These are phyloP conservation scores for Fraxinus baroniana DNA, from an alignment of 305 asterid genomes.

Conservation along the genomic window DNA sequence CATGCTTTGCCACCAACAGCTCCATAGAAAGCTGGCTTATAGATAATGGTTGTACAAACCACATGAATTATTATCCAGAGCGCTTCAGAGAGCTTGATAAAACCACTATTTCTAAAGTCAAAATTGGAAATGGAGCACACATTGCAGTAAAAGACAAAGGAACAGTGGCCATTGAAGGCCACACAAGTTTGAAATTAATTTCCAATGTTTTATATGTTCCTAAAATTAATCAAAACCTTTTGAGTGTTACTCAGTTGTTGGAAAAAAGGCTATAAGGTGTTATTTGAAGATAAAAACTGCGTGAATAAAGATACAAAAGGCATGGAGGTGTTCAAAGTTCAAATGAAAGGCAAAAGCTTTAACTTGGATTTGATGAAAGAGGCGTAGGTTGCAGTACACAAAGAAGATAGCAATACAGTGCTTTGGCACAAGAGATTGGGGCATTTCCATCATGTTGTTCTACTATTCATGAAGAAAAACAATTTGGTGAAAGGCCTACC, in stretches of 20 bases:
- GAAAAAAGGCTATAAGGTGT: background rate
- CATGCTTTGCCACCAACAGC: background rate
- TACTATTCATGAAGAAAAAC: background rate
- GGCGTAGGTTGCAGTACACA: background rate
- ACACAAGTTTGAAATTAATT: background rate
- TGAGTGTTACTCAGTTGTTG: background rate
- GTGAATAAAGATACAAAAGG: background rate
- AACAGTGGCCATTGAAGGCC: background rate
- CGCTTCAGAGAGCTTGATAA: background rate
- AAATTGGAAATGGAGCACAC: background rate
- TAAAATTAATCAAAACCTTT: background rate
- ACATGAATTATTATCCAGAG: background rate
- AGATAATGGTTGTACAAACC: background rate
- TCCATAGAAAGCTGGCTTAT: background rate
- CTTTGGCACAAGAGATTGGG: background rate
- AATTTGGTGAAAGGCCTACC: background rate
- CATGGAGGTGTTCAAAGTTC: background rate
- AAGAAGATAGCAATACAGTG: background rate
- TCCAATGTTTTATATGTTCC: background rate
- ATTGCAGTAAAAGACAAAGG: background rate
- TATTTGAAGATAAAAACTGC: background rate
- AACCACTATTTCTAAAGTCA: background rate
- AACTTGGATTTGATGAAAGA: background rate
- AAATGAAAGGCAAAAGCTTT: slow-evolving; percentile 10
- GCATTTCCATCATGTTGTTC: background rate